phyloP scores from a whole-genome alignment of 352 stramenopile genomes.

The Pythium myriotylum region DNA sequence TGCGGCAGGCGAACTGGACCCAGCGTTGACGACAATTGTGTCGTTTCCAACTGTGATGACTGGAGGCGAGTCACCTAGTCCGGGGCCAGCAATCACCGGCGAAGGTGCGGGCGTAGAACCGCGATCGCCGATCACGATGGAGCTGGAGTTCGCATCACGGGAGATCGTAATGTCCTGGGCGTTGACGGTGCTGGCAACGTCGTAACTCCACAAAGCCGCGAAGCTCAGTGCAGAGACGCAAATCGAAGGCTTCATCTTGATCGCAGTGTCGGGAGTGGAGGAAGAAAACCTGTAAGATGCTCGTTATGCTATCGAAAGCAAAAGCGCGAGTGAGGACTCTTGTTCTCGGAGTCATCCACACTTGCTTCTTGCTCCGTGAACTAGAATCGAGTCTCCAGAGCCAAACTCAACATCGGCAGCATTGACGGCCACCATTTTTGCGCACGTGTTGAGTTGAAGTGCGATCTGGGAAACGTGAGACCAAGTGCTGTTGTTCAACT shows the following conservation, averaged over 20 bases:
- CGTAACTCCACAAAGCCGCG: slow-evolving; percentile 5
- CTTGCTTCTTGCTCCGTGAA: too few species aligned
- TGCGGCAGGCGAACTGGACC: background rate
- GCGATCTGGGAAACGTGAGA: background rate
- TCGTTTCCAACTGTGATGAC: background rate
- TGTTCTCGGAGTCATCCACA: background rate
- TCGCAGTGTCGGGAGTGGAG: background rate
- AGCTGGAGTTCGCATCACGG: slow-evolving; percentile 3
- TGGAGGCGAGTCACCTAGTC: background rate
- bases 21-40: background rate
- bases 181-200: background rate
- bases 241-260: slow-evolving; percentile 23
- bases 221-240: slow-evolving; percentile 5
- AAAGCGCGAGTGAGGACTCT: slow-evolving; percentile 15
- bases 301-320: slow-evolving; percentile 1
- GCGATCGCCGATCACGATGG: background rate
- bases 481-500: background rate
- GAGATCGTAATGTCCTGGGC: slow-evolving; percentile 11
- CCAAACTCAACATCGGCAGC: background rate
- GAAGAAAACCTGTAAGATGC: background rate
- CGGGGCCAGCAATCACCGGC: background rate
- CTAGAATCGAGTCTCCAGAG: background rate
- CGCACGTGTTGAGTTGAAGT: background rate
- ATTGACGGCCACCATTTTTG: background rate
- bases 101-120: background rate